Evolutionary conservation across 2,329 filamentous ascomycete species (phyloP).

Genomic region (Fusarium ramigenum): DNA sequence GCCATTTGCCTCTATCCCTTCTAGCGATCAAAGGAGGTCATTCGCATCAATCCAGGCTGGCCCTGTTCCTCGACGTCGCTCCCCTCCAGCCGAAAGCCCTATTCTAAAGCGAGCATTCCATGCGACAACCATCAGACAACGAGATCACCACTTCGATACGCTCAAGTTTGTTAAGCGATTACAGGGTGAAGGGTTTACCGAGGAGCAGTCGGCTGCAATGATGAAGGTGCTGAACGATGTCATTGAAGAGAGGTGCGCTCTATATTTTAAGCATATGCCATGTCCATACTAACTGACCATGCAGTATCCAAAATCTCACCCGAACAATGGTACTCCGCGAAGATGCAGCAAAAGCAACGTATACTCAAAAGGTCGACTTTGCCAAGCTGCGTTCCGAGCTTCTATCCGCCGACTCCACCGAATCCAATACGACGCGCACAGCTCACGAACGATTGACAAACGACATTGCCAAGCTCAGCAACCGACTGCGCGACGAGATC

Average conservation of each 20-base stretch:
- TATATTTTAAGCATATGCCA: no score
- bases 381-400: constrained; percentile 96
- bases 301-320: constrained; percentile 92
- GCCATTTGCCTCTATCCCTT: constrained; percentile 30
- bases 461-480: constrained; percentile 93
- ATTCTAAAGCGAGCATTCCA: constrained; percentile 68
- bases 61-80: constrained; percentile 16
- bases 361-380: constrained; percentile 95
- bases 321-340: constrained; percentile 98
- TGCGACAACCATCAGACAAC: constrained; percentile 63
- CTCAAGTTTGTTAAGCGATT: constrained; percentile 95
- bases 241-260: constrained; percentile 83
- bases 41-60: constrained; percentile 35
- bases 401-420: constrained; percentile 88
- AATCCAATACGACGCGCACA: constrained; percentile 86
- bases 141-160: constrained; percentile 97
- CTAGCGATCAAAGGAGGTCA: constrained; percentile 24
- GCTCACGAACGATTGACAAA: constrained; percentile 94
- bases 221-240: constrained; percentile 98
- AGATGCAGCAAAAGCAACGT: constrained; percentile 83
- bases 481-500: constrained; percentile 90
- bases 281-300: background rate
- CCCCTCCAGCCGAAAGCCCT: constrained; percentile 26
- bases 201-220: constrained; percentile 96
- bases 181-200: constrained; percentile 91